Evolutionary conservation across 192 early-diverging fungal genomes (phyloP).

Genomic region (Gaertneriomyces semiglobifer): DNA sequence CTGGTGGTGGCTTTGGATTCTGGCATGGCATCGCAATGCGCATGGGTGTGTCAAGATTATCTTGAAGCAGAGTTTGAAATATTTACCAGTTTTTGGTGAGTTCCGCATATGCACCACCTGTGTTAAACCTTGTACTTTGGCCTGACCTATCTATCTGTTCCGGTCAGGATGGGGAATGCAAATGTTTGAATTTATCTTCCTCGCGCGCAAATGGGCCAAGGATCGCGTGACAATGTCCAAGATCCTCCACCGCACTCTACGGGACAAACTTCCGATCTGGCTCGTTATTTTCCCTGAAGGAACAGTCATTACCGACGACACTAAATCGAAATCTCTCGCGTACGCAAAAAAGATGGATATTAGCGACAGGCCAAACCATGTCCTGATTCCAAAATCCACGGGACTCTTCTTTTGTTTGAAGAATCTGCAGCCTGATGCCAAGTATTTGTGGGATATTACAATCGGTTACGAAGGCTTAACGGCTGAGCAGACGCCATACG

Average conservation of each 20-base stretch:
- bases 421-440: slow-evolving; percentile 59
- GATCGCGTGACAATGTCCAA: slow-evolving; percentile 62
- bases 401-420: slow-evolving; percentile 74
- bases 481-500: slow-evolving; percentile 72
- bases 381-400: slow-evolving; percentile 81
- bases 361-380: slow-evolving; percentile 47
- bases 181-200: slow-evolving; percentile 91
- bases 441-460: slow-evolving; percentile 84
- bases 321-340: slow-evolving; percentile 59
- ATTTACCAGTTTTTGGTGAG: slow-evolving; percentile 83
- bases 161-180: slow-evolving; percentile 63
- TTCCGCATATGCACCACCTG: slow-evolving; percentile 3
- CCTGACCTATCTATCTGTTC: background rate
- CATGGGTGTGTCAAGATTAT: slow-evolving; percentile 90
- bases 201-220: slow-evolving; percentile 80
- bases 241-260: slow-evolving; percentile 39
- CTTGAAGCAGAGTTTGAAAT: slow-evolving; percentile 75
- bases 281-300: slow-evolving; percentile 96
- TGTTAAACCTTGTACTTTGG: background rate
- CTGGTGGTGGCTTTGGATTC: slow-evolving; percentile 57
- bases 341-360: slow-evolving; percentile 64
- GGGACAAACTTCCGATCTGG: slow-evolving; percentile 68
- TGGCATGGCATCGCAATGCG: slow-evolving; percentile 55
- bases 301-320: slow-evolving; percentile 78
- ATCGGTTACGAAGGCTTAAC: slow-evolving; percentile 80